Base-by-base conservation (phyloP, 2,329 filamentous ascomycete species). In the Massarina eburnea region DNA sequence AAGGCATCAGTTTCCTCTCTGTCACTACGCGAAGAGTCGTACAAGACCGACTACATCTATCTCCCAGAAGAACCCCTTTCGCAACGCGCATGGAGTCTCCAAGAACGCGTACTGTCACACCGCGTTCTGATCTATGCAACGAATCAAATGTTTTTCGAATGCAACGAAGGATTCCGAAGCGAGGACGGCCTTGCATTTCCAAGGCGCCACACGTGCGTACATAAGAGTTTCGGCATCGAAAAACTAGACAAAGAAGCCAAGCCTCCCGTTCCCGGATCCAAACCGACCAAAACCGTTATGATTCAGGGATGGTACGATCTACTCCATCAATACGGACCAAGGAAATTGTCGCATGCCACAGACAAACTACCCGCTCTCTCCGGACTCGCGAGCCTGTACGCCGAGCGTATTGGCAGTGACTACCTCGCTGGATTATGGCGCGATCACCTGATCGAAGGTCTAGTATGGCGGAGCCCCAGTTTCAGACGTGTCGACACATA, bases 351-450 rank as follows among this genome's bases (percentile, higher is more conserved):
- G 29, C 26, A 22, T 36, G 26, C 40, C 8, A 30, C 44, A 8
- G 48, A 51, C 19, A 51, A 48, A 26, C 34, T 51, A 10, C 44
- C 48, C 15, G 48, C 48, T 4, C 21, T 51, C 1, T 41, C 44
- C 7, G 48, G 48, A 5, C 32, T 51, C 14, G 48, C 48, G 1
- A 42, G 38, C 24, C 32, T 42, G 2, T 47, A 45, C n/a, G 45
- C 40, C 8, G 33, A 48, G 26, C 19, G 34, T 4, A 45, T 44
- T 12, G 24, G 19, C 3, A 38, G 39, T n/a, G 45, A 51, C 10
- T 51, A 51, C 19, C 24, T 51, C 8, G 48, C 48, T 18, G 48
- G 48, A 4, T 33, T 51, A 21, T 51, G 45, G 45, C 33, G 38
- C 12, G 21, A 44, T n/a, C 41, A 44, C 18, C 38, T 48, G 2